These are phyloP conservation scores for Apiospora sp. DNA, from an alignment of 2,329 filamentous ascomycete species.

Conservation along the genomic window DNA sequence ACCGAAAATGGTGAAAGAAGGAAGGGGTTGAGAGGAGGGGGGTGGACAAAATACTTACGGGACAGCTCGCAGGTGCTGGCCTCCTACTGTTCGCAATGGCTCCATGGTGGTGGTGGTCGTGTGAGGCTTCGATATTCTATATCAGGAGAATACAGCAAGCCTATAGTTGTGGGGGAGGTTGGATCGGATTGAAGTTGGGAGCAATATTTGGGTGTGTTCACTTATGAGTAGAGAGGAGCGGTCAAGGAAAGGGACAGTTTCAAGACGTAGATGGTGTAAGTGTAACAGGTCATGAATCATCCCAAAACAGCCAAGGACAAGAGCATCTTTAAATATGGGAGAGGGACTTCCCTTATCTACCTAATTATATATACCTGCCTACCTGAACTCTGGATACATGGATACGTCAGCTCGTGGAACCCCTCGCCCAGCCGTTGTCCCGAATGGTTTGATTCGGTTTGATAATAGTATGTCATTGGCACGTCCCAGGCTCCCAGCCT, in stretches of 20 bases:
- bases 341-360: background rate
- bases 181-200: background rate
- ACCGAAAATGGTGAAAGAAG: background rate
- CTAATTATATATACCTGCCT: background rate
- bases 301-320: background rate
- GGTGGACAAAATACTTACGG: background rate
- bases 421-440: background rate
- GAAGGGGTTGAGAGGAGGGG: background rate
- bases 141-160: background rate
- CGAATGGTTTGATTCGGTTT: background rate
- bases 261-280: background rate
- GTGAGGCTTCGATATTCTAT: background rate
- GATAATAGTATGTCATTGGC: constrained; percentile 10
- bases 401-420: background rate
- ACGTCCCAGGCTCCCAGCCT: background rate
- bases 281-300: background rate
- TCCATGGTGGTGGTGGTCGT: background rate
- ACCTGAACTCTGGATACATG: background rate
- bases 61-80: background rate
- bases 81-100: background rate
- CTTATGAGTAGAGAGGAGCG: background rate
- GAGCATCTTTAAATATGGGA: background rate
- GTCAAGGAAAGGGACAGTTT: background rate
- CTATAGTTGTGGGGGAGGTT: background rate
- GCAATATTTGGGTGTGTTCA: background rate